A percentile compares a stretch with the other conserved stretches of the same genome.
These are phyloP conservation scores for Leccinum sublutescens DNA, from an alignment of 768 basidiomycete species.

Conservation along the genomic window DNA sequence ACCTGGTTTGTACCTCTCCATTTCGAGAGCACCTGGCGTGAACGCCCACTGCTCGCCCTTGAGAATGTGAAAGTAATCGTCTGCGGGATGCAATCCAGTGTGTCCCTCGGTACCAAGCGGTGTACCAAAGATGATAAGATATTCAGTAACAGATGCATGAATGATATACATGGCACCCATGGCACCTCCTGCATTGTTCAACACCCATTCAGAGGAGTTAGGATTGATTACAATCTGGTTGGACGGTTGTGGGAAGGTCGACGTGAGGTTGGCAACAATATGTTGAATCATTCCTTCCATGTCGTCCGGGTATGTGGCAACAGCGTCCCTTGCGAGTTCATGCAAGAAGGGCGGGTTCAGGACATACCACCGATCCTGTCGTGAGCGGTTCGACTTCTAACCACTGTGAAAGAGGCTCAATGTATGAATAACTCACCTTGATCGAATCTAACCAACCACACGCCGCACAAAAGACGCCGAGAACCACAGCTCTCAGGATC, in stretches of 20 bases:
- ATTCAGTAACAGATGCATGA: slow-evolving; percentile 96
- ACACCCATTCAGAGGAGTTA: slow-evolving; percentile 83
- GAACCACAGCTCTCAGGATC: slow-evolving; percentile 27
- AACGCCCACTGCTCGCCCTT: slow-evolving; percentile 96
- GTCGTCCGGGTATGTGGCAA: slow-evolving; percentile 63
- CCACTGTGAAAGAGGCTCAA: background rate
- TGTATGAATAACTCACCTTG: slow-evolving; percentile 44
- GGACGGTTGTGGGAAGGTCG: slow-evolving; percentile 62
- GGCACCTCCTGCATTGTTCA: slow-evolving; percentile 96
- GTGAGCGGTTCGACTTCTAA: background rate
- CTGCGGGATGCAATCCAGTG: slow-evolving; percentile 89
- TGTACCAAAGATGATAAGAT: slow-evolving; percentile 93
- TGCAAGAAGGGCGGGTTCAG: slow-evolving; percentile 74
- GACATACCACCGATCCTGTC: slow-evolving; percentile 83
- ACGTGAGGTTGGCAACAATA: slow-evolving; percentile 78
- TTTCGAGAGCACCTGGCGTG: slow-evolving; percentile 71
- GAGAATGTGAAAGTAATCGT: slow-evolving; percentile 97
- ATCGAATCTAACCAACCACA: slow-evolving; percentile 59
- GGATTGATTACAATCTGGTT: slow-evolving; percentile 48
- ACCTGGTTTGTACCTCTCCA: slow-evolving; percentile 84
- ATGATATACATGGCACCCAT: slow-evolving; percentile 99
- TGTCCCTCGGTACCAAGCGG: slow-evolving; percentile 98
- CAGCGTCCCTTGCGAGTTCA: slow-evolving; percentile 69
- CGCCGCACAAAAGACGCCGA: slow-evolving; percentile 32
- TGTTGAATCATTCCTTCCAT: slow-evolving; percentile 73